Conservation (phyloP, 2,329 filamentous ascomycete species). For the Monosporascus sp. region DNA sequence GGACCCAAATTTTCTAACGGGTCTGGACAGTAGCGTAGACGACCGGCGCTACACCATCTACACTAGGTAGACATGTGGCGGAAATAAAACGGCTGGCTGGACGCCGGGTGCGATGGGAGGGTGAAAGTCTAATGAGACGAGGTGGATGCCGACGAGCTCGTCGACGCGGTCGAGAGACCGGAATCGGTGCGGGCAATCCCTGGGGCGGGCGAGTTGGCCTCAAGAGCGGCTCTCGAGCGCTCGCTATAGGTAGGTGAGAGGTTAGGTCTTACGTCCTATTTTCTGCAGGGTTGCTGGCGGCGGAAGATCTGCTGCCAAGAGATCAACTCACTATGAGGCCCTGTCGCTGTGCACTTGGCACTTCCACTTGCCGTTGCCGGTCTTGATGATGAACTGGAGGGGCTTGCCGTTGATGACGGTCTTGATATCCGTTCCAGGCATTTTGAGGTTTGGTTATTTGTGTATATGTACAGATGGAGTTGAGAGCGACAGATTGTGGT, state of each 20-base stretch:
- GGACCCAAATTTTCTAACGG: not conserved
- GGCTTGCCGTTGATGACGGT: slow-evolving; percentile 23
- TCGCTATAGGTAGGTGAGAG: slow-evolving; percentile 15
- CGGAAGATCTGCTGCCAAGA: not conserved
- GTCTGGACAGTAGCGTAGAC: not conserved
- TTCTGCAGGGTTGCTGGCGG: not conserved
- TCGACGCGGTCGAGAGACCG: slow-evolving; percentile 14
- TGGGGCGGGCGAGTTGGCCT: not conserved
- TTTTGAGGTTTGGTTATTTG: slow-evolving; percentile 12
- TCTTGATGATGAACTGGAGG: slow-evolving; percentile 27
- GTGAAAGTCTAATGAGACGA: slow-evolving; percentile 1
- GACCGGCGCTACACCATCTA: too few relatives aligned
- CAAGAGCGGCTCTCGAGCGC: slow-evolving; percentile 1
- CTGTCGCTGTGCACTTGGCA: slow-evolving; percentile 26
- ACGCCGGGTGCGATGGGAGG: not conserved
- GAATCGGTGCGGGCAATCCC: slow-evolving; percentile 22
- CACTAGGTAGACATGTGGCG: not conserved
- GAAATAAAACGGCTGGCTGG: not conserved
- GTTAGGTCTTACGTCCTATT: not conserved
- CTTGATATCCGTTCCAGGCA: slow-evolving; percentile 24
- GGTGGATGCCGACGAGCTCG: slow-evolving; percentile 10
- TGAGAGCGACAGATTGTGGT: not conserved
- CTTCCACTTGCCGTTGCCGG: slow-evolving; percentile 24
- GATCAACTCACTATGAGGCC: slow-evolving; percentile 24
- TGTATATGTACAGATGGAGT: not conserved